Percentiles rank a stretch among this genome's conserved stretches.
Conservation (phyloP, 345 rosid species). For the Bruguiera gymnorhiza region DNA sequence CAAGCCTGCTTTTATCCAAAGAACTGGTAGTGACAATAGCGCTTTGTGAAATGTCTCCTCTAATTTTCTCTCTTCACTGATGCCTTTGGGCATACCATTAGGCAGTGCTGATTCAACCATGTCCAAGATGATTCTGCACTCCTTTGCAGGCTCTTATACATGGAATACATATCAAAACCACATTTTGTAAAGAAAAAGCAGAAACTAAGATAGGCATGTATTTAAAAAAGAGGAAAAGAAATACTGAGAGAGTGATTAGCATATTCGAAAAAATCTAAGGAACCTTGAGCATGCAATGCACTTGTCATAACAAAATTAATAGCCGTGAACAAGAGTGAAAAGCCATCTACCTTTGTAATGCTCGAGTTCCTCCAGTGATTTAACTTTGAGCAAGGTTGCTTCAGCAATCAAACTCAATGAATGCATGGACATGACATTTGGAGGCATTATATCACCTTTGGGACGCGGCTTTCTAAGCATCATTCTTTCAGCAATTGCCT, state of each 20-base stretch:
- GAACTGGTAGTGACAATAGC: conserved; percentile 66
- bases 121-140: conserved; percentile 70
- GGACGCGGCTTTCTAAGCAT: conserved; percentile 54
- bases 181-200: background rate
- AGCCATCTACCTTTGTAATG: conserved; percentile 47
- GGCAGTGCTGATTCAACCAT: conserved; percentile 73
- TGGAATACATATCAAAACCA: conserved; percentile 27
- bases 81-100: conserved; percentile 54
- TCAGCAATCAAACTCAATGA: conserved; percentile 85
- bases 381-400: conserved; percentile 81
- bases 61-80: conserved; percentile 64
- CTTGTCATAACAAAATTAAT: background rate
- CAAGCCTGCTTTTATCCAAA: conserved; percentile 69
- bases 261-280: no score
- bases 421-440: conserved; percentile 74
- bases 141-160: conserved; percentile 83
- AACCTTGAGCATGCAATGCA: background rate
- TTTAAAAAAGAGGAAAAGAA: no score
- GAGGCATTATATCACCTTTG: conserved; percentile 43
- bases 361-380: conserved; percentile 70
- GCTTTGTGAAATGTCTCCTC: conserved; percentile 81
- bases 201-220: no score
- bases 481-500: conserved; percentile 61
- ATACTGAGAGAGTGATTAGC: no score
- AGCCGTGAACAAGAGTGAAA: background rate